Evolutionary conservation across 805 yeast genomes (phyloP).

Genomic region (Candida palmyrensis): DNA sequence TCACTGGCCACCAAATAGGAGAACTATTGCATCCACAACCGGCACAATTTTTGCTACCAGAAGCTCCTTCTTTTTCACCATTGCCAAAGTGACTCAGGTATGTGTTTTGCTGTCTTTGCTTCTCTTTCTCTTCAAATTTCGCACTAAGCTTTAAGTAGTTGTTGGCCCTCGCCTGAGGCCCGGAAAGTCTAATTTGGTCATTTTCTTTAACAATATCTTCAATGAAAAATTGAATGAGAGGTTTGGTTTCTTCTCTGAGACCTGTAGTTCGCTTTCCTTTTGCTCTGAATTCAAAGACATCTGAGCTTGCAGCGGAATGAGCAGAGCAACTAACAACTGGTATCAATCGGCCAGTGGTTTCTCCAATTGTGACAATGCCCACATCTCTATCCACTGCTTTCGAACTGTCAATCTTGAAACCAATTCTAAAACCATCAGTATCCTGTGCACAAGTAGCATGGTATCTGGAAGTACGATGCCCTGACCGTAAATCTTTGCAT

Average conservation of each 20-base stretch:
- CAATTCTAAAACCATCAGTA: constrained; percentile 40
- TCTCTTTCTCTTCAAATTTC: constrained; percentile 11
- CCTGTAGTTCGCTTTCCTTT: constrained; percentile 24
- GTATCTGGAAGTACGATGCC: constrained; percentile 7
- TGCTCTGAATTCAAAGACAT: constrained; percentile 21
- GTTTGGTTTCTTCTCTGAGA: constrained; percentile 21
- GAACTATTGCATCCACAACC: constrained; percentile 21
- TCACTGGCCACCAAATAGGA: constrained; percentile 34
- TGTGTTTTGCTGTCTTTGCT: background rate
- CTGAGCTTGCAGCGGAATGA: constrained; percentile 22
- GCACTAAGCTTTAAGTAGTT: constrained; percentile 21
- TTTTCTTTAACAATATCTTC: constrained; percentile 24
- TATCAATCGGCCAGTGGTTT: constrained; percentile 31
- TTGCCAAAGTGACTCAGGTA: too few relatives aligned
- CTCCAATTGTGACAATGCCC: constrained; percentile 19
- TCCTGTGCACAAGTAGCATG: constrained; percentile 62
- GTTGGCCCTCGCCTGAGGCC: constrained; percentile 28
- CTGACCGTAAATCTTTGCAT: constrained; percentile 30
- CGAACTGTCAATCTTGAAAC: constrained; percentile 42
- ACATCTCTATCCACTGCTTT: constrained; percentile 15
- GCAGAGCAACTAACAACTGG: constrained; percentile 42
- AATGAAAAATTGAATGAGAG: constrained; percentile 37
- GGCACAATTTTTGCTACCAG: constrained; percentile 12
- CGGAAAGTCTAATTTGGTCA: constrained; percentile 13
- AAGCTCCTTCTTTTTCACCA: too few relatives aligned